phyloP scores from a whole-genome alignment of 2,329 filamentous ascomycete species.

The Exophiala aquamarina region DNA sequence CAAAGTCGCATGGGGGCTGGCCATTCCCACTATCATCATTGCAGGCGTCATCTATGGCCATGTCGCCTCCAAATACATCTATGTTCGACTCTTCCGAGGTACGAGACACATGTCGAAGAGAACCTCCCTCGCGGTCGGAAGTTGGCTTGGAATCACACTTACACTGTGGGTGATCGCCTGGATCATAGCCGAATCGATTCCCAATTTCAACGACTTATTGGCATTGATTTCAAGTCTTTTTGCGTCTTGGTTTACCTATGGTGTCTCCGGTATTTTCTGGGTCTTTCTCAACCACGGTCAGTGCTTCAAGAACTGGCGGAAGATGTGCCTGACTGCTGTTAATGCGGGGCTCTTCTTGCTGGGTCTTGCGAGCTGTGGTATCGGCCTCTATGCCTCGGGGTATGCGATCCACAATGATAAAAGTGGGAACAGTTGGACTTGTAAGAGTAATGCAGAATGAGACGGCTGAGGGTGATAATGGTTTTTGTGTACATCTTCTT shows the following conservation, averaged over 20 bases:
- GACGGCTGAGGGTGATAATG: too few species aligned
- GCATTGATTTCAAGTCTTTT: constrained; percentile 64
- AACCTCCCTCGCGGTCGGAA: constrained; percentile 51
- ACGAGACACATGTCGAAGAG: constrained; percentile 56
- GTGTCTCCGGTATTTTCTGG: constrained; percentile 38
- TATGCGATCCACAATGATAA: constrained; percentile 37
- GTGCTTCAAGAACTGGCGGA: constrained; percentile 33
- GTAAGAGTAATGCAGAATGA: constrained; percentile 35
- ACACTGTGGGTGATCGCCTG: constrained; percentile 62
- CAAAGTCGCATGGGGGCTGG: constrained; percentile 68
- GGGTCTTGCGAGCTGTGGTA: constrained; percentile 32
- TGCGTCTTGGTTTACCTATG: constrained; percentile 65
- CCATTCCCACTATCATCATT: constrained; percentile 69
- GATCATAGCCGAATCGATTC: constrained; percentile 68
- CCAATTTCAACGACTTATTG: constrained; percentile 67
- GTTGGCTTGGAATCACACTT: constrained; percentile 60
- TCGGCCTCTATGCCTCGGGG: constrained; percentile 43
- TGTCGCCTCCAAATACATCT: constrained; percentile 66
- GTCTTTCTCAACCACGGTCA: constrained; percentile 35
- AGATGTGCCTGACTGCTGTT: constrained; percentile 28
- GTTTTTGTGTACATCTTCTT: too few species aligned
- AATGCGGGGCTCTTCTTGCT: constrained; percentile 16
- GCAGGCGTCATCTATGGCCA: constrained; percentile 70
- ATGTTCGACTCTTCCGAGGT: constrained; percentile 61
- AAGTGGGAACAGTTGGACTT: constrained; percentile 39